These are phyloP conservation scores for Cucumis hystrix DNA, from an alignment of 306 rosid species.

Conservation along the genomic window DNA sequence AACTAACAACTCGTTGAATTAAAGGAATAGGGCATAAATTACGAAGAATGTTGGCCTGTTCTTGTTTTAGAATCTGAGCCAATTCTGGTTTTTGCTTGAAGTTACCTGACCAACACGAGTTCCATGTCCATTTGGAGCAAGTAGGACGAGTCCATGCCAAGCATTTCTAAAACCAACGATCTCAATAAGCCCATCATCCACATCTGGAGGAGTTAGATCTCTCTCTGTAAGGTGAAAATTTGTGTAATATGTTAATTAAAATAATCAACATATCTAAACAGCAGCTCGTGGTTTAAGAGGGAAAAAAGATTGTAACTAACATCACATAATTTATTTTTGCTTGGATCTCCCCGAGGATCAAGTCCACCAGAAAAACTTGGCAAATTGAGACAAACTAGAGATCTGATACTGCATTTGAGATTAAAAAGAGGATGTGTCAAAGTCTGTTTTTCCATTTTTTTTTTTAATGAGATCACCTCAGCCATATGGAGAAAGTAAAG, in stretches of 20 bases:
- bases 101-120: conserved; percentile 89
- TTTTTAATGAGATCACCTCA: too few species aligned
- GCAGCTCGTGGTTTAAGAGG: background rate
- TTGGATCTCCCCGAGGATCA: conserved; percentile 86
- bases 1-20: background rate
- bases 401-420: conserved; percentile 50
- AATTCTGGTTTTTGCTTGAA: background rate
- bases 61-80: background rate
- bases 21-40: too few species aligned
- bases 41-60: background rate
- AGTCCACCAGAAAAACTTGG: conserved; percentile 97
- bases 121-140: conserved; percentile 79
- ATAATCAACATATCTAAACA: background rate
- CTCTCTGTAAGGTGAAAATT: conserved; percentile 36
- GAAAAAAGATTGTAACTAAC: conserved; percentile 26
- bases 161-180: conserved; percentile 86
- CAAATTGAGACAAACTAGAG: conserved; percentile 79
- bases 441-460: background rate
- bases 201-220: conserved; percentile 64
- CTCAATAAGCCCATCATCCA: conserved; percentile 85
- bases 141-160: conserved; percentile 86
- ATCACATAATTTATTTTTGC: conserved; percentile 38
- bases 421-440: background rate
- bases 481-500: background rate
- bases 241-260: background rate